Percentiles rank a stretch among this genome's conserved stretches.
phyloP scores from a whole-genome alignment of 306 rosid genomes.

The Luffa aegyptiaca region DNA sequence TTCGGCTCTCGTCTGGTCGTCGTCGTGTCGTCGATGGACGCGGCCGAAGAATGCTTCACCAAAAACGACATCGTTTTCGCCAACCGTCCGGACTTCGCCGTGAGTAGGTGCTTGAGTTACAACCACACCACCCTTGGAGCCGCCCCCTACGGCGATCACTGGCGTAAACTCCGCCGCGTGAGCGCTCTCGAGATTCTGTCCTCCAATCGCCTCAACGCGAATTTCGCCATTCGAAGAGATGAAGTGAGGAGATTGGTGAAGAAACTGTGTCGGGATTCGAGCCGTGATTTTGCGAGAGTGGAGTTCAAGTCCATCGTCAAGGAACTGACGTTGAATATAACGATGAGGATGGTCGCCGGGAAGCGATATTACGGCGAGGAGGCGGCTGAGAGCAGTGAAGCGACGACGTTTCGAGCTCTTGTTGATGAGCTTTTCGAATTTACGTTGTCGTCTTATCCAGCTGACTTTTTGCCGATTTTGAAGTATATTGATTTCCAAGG shows the following conservation, averaged over 20 bases:
- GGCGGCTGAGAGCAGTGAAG: not conserved
- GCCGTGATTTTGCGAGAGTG: conserved; percentile 12
- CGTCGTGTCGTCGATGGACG: conserved; percentile 18
- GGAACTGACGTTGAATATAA: conserved; percentile 33
- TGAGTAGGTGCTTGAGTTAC: conserved; percentile 18
- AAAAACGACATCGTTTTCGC: conserved; percentile 13
- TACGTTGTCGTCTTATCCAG: conserved; percentile 3
- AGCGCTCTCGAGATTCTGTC: conserved; percentile 36
- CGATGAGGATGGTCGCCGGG: conserved; percentile 50
- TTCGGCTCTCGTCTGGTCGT: conserved; percentile 15
- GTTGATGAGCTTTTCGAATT: conserved; percentile 17
- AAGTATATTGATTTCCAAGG: not conserved
- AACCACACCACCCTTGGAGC: conserved; percentile 14
- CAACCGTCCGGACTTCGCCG: conserved; percentile 15
- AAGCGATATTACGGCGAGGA: conserved; percentile 36
- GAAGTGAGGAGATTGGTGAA: conserved; percentile 20
- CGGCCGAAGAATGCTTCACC: not conserved
- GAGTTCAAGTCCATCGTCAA: conserved; percentile 21
- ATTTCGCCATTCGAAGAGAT: conserved; percentile 17
- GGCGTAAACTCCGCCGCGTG: conserved; percentile 60
- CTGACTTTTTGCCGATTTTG: conserved; percentile 10
- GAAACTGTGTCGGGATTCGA: conserved; percentile 4
- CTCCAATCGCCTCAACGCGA: conserved; percentile 7
- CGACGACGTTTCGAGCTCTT: conserved; percentile 23
- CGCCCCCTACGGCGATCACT: conserved; percentile 43